phyloP scores from a whole-genome alignment of 306 rosid species.

The Morella rubra region DNA sequence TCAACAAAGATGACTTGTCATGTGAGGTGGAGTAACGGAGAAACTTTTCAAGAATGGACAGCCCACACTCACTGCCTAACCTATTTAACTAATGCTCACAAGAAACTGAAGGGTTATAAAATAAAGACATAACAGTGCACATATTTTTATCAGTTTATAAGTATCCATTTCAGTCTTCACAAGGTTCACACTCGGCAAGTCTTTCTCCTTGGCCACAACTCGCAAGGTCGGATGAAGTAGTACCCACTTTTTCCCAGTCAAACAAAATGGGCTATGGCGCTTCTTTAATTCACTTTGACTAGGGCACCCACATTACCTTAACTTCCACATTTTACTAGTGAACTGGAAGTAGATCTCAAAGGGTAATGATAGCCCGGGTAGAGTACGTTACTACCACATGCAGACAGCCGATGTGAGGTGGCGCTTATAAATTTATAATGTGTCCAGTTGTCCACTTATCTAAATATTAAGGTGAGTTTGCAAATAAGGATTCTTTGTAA shows the following conservation, averaged over 20 bases:
- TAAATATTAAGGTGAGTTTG: too few relatives aligned
- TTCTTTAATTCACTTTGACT: neutral
- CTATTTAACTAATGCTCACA: neutral
- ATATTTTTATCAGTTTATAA: neutral
- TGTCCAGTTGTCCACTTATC: too few relatives aligned
- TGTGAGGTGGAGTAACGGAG: neutral
- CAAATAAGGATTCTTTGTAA: too few relatives aligned
- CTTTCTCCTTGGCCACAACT: neutral
- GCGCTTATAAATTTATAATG: too few relatives aligned
- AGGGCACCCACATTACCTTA: neutral
- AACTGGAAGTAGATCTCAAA: too few relatives aligned
- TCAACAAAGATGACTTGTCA: neutral
- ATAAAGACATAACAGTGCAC: neutral
- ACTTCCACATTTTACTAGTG: too few relatives aligned
- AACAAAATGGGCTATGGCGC: neutral
- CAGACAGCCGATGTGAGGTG: too few relatives aligned
- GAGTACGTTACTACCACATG: too few relatives aligned
- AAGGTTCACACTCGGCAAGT: neutral
- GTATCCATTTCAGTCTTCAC: neutral
- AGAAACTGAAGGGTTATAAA: too few relatives aligned
- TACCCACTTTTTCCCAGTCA: constrained; percentile 6
- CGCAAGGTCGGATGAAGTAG: neutral
- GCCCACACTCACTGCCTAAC: neutral
- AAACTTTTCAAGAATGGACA: neutral
- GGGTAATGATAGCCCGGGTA: too few relatives aligned